Conservation (phyloP, 441 rosid genomes). For the Hypseocharis bilobata region DNA sequence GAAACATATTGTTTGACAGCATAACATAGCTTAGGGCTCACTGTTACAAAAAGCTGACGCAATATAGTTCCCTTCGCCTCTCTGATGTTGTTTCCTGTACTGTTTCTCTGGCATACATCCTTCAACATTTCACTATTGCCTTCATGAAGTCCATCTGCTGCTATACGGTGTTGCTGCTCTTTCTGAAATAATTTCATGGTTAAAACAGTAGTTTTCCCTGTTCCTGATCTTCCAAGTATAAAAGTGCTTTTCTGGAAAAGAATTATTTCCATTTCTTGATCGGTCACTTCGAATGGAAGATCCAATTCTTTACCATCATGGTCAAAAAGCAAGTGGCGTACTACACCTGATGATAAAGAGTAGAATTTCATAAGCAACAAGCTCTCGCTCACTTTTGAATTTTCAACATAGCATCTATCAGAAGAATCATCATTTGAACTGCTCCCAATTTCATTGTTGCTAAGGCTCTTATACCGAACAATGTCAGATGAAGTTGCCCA, state of each 20-base stretch:
- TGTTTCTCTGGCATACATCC: neutral
- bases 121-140: neutral
- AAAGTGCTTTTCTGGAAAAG: constrained; percentile 31
- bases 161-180: constrained; percentile 29
- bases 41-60: constrained; percentile 47
- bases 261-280: constrained; percentile 32
- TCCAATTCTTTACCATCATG: constrained; percentile 32
- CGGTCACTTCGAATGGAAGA: constrained; percentile 45
- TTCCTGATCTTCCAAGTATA: constrained; percentile 51
- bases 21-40: constrained; percentile 40
- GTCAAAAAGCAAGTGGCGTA: constrained; percentile 34
- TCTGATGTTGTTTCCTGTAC: constrained; percentile 4
- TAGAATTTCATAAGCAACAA: constrained; percentile 48
- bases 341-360: constrained; percentile 30
- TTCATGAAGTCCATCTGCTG: constrained; percentile 22
- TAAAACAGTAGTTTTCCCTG: constrained; percentile 50
- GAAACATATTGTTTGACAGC: constrained; percentile 39
- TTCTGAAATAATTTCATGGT: constrained; percentile 37
- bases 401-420: constrained; percentile 27
- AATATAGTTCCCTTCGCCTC: constrained; percentile 14
- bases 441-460: constrained; percentile 7
- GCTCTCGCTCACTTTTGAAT: constrained; percentile 37
- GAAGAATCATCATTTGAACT: neutral
- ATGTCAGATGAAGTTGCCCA: constrained; percentile 31
- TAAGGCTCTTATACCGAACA: constrained; percentile 20